These are phyloP conservation scores for Xanthoparmelia taractica DNA, from an alignment of 495 filamentous ascomycete genomes.

Conservation along the genomic window DNA sequence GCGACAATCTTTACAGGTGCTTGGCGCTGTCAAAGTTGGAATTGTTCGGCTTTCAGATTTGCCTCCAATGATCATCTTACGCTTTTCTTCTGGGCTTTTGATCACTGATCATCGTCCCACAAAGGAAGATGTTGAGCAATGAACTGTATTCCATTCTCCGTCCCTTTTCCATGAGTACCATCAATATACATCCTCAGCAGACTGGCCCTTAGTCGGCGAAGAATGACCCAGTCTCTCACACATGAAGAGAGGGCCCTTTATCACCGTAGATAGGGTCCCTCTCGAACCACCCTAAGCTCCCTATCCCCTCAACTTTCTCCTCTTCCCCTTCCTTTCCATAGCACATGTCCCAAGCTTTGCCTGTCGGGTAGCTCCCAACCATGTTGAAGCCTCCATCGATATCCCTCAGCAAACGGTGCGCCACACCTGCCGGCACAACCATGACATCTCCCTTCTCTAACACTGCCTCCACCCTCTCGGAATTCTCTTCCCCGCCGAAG, in stretches of 20 bases:
- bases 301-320: conserved; percentile 41
- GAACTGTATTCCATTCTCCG: background rate
- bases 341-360: conserved; percentile 60
- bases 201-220: no score
- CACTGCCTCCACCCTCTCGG: conserved; percentile 45
- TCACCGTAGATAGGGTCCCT: conserved; percentile 54
- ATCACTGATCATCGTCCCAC: background rate
- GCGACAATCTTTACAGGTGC: conserved; percentile 7
- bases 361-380: conserved; percentile 57
- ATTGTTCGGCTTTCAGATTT: background rate
- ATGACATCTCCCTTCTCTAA: conserved; percentile 55
- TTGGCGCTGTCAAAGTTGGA: background rate
- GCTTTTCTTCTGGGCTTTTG: background rate
- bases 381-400: conserved; percentile 50
- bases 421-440: conserved; percentile 59
- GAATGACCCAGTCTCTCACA: conserved; percentile 14
- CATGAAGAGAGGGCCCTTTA: conserved; percentile 44
- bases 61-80: background rate
- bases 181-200: background rate
- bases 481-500: conserved; percentile 60
- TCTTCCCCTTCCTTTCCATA: conserved; percentile 53
- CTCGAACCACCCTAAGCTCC: conserved; percentile 46
- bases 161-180: background rate
- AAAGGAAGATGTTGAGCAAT: background rate
- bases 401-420: conserved; percentile 54